Evolutionary conservation across 331 rosid species (phyloP), one percentile per base, ranked within the genome.

Genomic region (Pyracantha coccinea): DNA sequence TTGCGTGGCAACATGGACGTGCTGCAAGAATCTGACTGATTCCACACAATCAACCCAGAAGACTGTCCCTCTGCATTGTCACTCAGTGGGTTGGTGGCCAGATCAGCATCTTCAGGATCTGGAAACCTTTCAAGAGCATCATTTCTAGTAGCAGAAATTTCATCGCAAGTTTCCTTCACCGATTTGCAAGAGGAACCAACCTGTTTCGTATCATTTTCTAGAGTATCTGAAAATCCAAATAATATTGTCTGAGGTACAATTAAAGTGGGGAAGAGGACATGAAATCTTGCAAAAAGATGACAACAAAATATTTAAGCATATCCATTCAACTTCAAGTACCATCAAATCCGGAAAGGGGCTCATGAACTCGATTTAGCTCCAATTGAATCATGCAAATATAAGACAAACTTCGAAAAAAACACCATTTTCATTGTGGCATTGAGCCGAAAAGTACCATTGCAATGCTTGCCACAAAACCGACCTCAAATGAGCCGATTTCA

Each of bases 1-100:
- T 76, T 81, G 64, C 63, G 66, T 32, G 84, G 85, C 55, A 77
- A 62, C 64, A 73, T 38, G 21, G 89, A 79, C 29, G 87, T 31
- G 32, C 63, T 66, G 57, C 81, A 32, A 17, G 81, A 80, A 74
- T 82, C 86, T 21, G 79, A 53, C 20, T 75, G 73, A 76, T 41
- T 21, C 80, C 35, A 72, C 74, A 66, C 85, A n/a, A 58, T 28
- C 52, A 69, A 59, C 31, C 59, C 74, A 65, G 66, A 69, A 28
- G 77, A 83, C 72, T 82, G 82, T 72, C 55, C 69, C 66, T 76
- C 86, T 68, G 31, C 29, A 58, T 74, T 28, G 28, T 60, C 71
- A 66, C 57, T 47, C 66, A 73, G 53, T 33, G 76, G 78, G 66
- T 60, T 8, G 21, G 73, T 44, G 61, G 71, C 54, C 52, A 69